Percentiles rank a stretch among this genome's conserved stretches.
Conservation (phyloP, 2,329 filamentous ascomycete species). For the Aspergillus alliaceus region DNA sequence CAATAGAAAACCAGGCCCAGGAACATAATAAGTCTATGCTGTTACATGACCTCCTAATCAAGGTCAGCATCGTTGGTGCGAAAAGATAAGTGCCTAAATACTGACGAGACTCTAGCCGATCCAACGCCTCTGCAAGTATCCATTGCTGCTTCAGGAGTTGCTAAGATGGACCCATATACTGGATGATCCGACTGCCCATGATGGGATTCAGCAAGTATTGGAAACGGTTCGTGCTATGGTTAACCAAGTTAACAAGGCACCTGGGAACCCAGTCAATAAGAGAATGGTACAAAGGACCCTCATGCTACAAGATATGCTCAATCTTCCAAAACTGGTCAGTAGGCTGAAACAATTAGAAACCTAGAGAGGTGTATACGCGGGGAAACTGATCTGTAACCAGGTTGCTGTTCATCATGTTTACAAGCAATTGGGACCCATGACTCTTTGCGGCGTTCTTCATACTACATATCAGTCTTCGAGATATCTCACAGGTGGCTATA, state of each 20-base stretch:
- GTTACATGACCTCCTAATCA: constrained; percentile 83
- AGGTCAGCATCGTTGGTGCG: constrained; percentile 55
- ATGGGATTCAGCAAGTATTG: constrained; percentile 73
- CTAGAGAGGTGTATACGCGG: background rate
- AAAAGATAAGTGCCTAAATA: background rate
- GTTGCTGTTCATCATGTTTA: constrained; percentile 56
- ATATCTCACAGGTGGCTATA: constrained; percentile 72
- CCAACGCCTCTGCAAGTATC: constrained; percentile 88
- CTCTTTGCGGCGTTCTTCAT: constrained; percentile 79
- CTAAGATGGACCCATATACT: constrained; percentile 78
- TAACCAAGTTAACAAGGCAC: constrained; percentile 79
- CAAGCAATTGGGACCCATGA: constrained; percentile 75
- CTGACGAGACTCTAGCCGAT: constrained; percentile 65
- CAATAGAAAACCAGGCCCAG: constrained; percentile 63
- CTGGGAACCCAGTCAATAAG: constrained; percentile 70
- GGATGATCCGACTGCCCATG: constrained; percentile 81
- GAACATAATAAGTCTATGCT: constrained; percentile 74
- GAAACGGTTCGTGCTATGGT: constrained; percentile 72
- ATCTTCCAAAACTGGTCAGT: constrained; percentile 70
- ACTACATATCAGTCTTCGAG: constrained; percentile 75
- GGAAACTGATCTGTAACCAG: constrained; percentile 20
- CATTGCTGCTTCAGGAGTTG: constrained; percentile 80
- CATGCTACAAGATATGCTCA: constrained; percentile 77
- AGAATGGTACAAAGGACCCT: constrained; percentile 77
- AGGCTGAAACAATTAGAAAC: background rate